Evolutionary conservation across 352 stramenopile species (phyloP).

Genomic region (Phytophthora sojae): DNA sequence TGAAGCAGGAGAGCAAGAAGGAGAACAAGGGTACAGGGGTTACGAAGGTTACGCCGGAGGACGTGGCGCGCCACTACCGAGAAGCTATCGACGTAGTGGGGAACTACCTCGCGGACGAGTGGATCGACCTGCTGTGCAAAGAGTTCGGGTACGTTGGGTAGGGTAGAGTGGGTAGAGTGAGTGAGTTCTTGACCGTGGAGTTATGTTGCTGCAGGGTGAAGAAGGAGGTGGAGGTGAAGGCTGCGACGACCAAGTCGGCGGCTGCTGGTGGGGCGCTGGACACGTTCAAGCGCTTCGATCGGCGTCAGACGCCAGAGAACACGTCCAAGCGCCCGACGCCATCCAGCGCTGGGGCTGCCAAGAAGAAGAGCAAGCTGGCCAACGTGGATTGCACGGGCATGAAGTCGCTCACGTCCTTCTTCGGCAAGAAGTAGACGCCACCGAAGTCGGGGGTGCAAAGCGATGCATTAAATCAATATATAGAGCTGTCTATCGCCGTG

Average conservation of each 20-base stretch:
- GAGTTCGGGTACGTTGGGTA: slow-evolving; percentile 57
- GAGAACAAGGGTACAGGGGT: neutral
- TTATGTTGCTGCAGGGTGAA: slow-evolving; percentile 35
- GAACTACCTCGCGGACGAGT: slow-evolving; percentile 62
- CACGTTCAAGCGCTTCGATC: slow-evolving; percentile 47
- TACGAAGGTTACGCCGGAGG: slow-evolving; percentile 13
- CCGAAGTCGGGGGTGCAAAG: slow-evolving; percentile 7
- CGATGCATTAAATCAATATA: slow-evolving; percentile 29
- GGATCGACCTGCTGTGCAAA: slow-evolving; percentile 54
- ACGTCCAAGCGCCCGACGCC: slow-evolving; percentile 51
- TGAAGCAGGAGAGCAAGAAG: slow-evolving; percentile 6
- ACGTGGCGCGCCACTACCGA: slow-evolving; percentile 38
- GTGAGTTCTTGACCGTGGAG: neutral
- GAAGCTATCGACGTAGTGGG: slow-evolving; percentile 66
- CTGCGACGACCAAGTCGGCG: neutral
- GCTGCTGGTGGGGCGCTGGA: slow-evolving; percentile 36
- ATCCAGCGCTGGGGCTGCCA: slow-evolving; percentile 36
- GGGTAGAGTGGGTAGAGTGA: neutral
- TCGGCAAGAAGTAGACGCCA: slow-evolving; percentile 68
- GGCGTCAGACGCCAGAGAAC: slow-evolving; percentile 34
- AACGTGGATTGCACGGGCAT: slow-evolving; percentile 81
- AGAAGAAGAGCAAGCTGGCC: slow-evolving; percentile 87
- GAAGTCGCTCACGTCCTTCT: slow-evolving; percentile 89
- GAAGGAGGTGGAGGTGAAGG: slow-evolving; percentile 34
- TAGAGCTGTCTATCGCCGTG: slow-evolving; percentile 40